Evolutionary conservation across 2,329 filamentous ascomycete genomes (phyloP).

Genomic region (Neofusicoccum parvum): DNA sequence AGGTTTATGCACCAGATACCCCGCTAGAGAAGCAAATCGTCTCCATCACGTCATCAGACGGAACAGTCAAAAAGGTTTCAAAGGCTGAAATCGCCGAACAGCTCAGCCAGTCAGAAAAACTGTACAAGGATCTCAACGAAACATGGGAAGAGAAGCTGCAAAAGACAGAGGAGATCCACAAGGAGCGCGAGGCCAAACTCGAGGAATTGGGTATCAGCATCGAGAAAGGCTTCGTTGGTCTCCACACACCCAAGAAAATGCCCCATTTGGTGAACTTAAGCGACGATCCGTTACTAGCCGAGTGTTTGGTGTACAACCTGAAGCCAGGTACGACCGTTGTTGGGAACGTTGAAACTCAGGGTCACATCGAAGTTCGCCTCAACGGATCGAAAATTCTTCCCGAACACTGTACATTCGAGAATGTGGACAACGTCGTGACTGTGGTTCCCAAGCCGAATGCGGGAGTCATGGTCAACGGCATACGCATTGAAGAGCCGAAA

Average conservation of each 20-base stretch:
- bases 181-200: slow-evolving; percentile 89
- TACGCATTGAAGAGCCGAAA: slow-evolving; percentile 82
- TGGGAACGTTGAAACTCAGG: slow-evolving; percentile 86
- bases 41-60: slow-evolving; percentile 84
- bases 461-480: slow-evolving; percentile 96
- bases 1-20: slow-evolving; percentile 88
- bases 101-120: slow-evolving; percentile 91
- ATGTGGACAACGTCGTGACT: slow-evolving; percentile 89
- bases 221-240: slow-evolving; percentile 93
- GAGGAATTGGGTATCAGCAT: slow-evolving; percentile 99
- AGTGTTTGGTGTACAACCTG: slow-evolving; percentile 96
- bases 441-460: slow-evolving; percentile 88
- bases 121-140: slow-evolving; percentile 93
- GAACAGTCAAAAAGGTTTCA: slow-evolving; percentile 88
- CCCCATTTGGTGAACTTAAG: slow-evolving; percentile 97
- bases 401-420: slow-evolving; percentile 93
- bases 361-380: slow-evolving; percentile 83
- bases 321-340: slow-evolving; percentile 94
- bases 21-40: slow-evolving; percentile 95
- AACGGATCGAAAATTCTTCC: slow-evolving; percentile 92
- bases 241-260: slow-evolving; percentile 98
- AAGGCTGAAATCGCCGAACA: slow-evolving; percentile 99
- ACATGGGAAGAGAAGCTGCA: slow-evolving; percentile 97
- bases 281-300: slow-evolving; percentile 76
- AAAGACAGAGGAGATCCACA: slow-evolving; percentile 96